A percentile compares a stretch with the other conserved stretches of the same genome.
Conservation (phyloP, 306 rosid genomes). For the Quercus bicolor region DNA sequence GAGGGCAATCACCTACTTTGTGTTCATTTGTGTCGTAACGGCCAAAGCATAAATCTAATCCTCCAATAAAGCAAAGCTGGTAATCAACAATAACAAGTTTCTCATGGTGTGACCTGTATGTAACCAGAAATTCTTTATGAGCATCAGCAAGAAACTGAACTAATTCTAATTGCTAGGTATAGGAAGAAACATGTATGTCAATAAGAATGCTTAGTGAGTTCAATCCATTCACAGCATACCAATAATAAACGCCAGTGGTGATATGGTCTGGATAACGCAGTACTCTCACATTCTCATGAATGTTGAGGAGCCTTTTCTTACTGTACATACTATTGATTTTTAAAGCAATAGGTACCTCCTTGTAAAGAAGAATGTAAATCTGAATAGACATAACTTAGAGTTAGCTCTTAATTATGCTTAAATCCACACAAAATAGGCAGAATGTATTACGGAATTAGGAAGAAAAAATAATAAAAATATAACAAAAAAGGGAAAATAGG, state of each 20-base stretch:
- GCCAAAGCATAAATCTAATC: conserved; percentile 98
- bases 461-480: background rate
- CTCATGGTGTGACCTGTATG: conserved; percentile 96
- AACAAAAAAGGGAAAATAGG: background rate
- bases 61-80: conserved; percentile 92
- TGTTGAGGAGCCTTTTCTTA: conserved; percentile 84
- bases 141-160: conserved; percentile 28
- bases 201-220: background rate
- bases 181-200: conserved; percentile 5
- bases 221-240: conserved; percentile 48
- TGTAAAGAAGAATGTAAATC: conserved; percentile 96
- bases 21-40: conserved; percentile 93
- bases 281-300: conserved; percentile 97
- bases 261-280: conserved; percentile 97
- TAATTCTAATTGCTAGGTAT: conserved; percentile 8
- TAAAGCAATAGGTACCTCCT: conserved; percentile 96
- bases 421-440: background rate
- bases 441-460: background rate
- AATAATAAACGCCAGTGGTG: conserved; percentile 85
- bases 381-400: conserved; percentile 22
- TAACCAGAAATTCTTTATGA: conserved; percentile 42
- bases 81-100: conserved; percentile 94
- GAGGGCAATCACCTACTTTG: conserved; percentile 81
- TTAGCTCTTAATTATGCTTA: background rate
- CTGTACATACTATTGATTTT: conserved; percentile 95